Percentiles rank a stretch among this genome's conserved stretches.
Evolutionary conservation across 2,329 filamentous ascomycete genomes (phyloP).

Genomic region (Graphilbum fragrans): DNA sequence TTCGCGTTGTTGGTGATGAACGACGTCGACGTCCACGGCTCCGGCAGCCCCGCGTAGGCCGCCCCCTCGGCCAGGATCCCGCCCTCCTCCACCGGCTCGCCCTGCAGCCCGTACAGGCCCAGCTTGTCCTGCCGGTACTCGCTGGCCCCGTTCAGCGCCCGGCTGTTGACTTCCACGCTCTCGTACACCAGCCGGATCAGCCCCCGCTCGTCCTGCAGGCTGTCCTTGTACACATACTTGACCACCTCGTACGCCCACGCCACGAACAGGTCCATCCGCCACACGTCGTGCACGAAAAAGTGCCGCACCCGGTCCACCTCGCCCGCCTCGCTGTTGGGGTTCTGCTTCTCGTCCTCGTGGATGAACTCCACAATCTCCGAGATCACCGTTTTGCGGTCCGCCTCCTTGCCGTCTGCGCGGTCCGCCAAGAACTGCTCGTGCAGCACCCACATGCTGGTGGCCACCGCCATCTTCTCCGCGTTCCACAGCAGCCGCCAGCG

Average conservation of each 20-base stretch:
- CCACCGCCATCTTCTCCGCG: slow-evolving; percentile 81
- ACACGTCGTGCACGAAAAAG: slow-evolving; percentile 72
- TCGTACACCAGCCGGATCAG: slow-evolving; percentile 51
- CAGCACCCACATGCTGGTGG: slow-evolving; percentile 64
- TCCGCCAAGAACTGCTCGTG: slow-evolving; percentile 59
- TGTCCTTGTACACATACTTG: slow-evolving; percentile 56
- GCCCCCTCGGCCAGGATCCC: slow-evolving; percentile 46
- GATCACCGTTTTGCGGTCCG: slow-evolving; percentile 52
- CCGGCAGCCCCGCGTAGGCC: slow-evolving; percentile 53
- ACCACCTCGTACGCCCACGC: slow-evolving; percentile 70
- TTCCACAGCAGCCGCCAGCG: slow-evolving; percentile 78
- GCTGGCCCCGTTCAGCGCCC: slow-evolving; percentile 56
- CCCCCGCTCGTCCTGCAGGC: slow-evolving; percentile 39
- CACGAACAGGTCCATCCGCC: slow-evolving; percentile 60
- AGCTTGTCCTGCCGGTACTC: slow-evolving; percentile 63
- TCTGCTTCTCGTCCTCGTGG: slow-evolving; percentile 62
- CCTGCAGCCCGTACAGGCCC: slow-evolving; percentile 57
- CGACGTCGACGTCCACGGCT: slow-evolving; percentile 74
- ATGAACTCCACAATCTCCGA: slow-evolving; percentile 65
- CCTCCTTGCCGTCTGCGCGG: slow-evolving; percentile 33
- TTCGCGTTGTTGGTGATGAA: slow-evolving; percentile 50
- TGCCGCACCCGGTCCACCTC: slow-evolving; percentile 71
- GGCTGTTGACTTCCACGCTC: slow-evolving; percentile 52
- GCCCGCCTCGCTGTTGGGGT: slow-evolving; percentile 48
- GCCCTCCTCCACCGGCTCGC: slow-evolving; percentile 52